A percentile compares a stretch with the other conserved stretches of the same genome.
phyloP scores from a whole-genome alignment of 306 rosid species.

The Cicer arietinum region DNA sequence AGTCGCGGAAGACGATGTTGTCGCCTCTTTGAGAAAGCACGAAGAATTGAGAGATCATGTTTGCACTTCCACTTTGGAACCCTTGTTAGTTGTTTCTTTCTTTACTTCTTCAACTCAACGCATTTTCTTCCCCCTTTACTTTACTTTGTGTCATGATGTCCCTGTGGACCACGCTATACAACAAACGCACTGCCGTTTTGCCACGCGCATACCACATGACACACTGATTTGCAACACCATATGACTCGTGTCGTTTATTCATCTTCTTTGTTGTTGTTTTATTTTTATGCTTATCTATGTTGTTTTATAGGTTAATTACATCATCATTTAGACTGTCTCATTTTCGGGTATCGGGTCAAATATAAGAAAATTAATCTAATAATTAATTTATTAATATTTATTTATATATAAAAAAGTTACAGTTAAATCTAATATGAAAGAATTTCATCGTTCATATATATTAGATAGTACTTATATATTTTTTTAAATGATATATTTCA shows the following conservation, averaged over 20 bases:
- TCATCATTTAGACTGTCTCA: too few species aligned
- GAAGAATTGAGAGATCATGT: conserved; percentile 90
- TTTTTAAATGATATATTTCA: too few species aligned
- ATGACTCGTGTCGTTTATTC: conserved; percentile 1
- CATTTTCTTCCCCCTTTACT: conserved; percentile 29
- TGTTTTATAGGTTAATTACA: too few species aligned
- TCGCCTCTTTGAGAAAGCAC: conserved; percentile 96
- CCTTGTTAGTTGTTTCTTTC: too few species aligned
- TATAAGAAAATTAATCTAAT: too few species aligned
- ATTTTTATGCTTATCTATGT: too few species aligned
- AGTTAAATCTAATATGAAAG: too few species aligned
- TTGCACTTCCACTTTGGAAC: background rate
- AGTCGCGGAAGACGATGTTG: conserved; percentile 88
- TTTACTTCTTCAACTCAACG: conserved; percentile 26
- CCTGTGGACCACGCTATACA: conserved; percentile 21
- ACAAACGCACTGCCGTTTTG: conserved; percentile 49
- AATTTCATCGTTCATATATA: too few species aligned
- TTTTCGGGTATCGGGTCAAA: too few species aligned
- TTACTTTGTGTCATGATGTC: background rate
- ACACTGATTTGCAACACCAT: background rate
- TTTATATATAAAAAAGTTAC: too few species aligned
- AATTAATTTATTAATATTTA: too few species aligned
- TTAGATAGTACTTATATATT: too few species aligned
- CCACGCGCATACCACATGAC: conserved; percentile 20
- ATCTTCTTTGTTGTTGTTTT: background rate